Evolutionary conservation across 2,329 filamentous ascomycete genomes (phyloP).

Genomic region (Coleophoma cylindrospora): DNA sequence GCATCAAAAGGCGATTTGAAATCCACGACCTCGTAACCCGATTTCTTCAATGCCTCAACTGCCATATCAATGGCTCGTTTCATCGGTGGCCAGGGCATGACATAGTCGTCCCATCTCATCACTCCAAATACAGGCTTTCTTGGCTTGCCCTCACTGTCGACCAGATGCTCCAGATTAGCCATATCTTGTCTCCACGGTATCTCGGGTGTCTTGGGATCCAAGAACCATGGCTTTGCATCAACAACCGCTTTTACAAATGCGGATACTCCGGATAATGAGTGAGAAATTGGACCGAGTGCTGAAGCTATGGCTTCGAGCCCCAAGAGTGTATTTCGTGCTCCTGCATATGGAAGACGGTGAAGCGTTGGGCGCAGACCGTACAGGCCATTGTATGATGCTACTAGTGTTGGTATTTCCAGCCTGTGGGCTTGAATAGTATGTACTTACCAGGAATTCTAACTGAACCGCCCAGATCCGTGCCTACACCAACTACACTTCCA

Average conservation of each 20-base stretch:
- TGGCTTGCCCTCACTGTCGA: slow-evolving; percentile 18
- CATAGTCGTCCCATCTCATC: slow-evolving; percentile 29
- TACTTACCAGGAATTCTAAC: background rate
- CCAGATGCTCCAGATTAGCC: slow-evolving; percentile 5
- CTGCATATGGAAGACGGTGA: slow-evolving; percentile 24
- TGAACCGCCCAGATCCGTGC: background rate
- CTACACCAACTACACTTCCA: background rate
- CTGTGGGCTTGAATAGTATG: background rate
- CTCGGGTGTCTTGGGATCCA: slow-evolving; percentile 25
- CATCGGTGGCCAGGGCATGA: slow-evolving; percentile 31
- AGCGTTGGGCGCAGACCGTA: slow-evolving; percentile 6
- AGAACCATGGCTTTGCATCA: slow-evolving; percentile 21
- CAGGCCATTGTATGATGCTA: slow-evolving; percentile 23
- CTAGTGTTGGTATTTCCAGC: background rate
- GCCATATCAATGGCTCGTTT: slow-evolving; percentile 21
- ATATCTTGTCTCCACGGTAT: slow-evolving; percentile 36
- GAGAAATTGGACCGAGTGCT: slow-evolving; percentile 25
- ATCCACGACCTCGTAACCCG: slow-evolving; percentile 23
- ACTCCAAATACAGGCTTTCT: slow-evolving; percentile 45
- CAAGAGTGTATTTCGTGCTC: slow-evolving; percentile 20
- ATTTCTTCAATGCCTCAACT: slow-evolving; percentile 16
- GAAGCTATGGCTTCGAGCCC: slow-evolving; percentile 26
- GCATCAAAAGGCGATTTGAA: background rate
- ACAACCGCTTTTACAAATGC: slow-evolving; percentile 26
- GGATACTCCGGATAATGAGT: slow-evolving; percentile 22